A percentile compares a stretch with the other conserved stretches of the same genome.
These are phyloP conservation scores for Speleostelium caveatum DNA, from an alignment of 78 protist species.

Conservation along the genomic window DNA sequence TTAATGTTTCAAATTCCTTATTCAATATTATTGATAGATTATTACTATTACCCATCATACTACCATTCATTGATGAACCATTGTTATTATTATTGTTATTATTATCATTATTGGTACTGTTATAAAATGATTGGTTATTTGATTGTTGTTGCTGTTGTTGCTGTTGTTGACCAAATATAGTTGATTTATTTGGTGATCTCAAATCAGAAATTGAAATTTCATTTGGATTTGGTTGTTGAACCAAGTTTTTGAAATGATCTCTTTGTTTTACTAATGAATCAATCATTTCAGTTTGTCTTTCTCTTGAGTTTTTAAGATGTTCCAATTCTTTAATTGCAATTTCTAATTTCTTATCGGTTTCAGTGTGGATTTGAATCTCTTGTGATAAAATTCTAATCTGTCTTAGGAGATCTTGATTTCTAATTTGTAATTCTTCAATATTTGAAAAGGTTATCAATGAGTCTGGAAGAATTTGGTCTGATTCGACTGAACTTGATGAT, in stretches of 20 bases:
- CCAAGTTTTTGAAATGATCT: conserved; percentile 33
- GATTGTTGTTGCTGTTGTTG: not conserved
- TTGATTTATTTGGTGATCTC: not conserved
- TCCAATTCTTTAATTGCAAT: conserved; percentile 35
- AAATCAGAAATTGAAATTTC: not conserved
- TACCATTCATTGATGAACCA: not conserved
- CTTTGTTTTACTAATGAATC: conserved; percentile 33
- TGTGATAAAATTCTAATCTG: conserved; percentile 29
- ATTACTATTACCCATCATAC: not conserved
- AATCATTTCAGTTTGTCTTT: conserved; percentile 58
- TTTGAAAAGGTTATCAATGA: conserved; percentile 39
- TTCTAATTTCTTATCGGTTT: conserved; percentile 42
- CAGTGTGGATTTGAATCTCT: not conserved
- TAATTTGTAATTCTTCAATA: conserved; percentile 59
- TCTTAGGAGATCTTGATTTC: conserved; percentile 47
- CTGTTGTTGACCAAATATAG: not conserved
- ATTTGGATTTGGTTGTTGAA: conserved; percentile 1
- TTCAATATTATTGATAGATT: not conserved
- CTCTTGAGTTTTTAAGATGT: not conserved
- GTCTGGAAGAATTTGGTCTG: conserved; percentile 63
- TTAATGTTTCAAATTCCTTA: conserved; percentile 9
- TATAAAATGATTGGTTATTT: not conserved
- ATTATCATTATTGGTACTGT: not conserved
- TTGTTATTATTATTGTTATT: not conserved
- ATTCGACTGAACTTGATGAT: not conserved